These are phyloP conservation scores for Macrophomina pseudophaseolina DNA, from an alignment of 2,329 filamentous ascomycete genomes.

Conservation along the genomic window DNA sequence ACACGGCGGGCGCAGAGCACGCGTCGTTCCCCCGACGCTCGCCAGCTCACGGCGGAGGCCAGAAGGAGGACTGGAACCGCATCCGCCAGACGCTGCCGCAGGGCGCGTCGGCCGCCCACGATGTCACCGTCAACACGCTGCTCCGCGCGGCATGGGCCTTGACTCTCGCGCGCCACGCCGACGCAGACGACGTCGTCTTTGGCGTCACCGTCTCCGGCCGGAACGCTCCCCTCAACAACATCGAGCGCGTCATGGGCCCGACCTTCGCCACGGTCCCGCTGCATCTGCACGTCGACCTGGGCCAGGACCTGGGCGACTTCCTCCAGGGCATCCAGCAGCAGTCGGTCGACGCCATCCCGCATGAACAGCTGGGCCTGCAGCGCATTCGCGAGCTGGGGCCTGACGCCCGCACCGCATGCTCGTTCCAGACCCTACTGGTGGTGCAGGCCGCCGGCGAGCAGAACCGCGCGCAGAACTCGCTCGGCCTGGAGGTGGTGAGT, in stretches of 20 bases:
- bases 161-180: constrained; percentile 30
- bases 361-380: neutral
- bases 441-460: constrained; percentile 61
- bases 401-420: constrained; percentile 42
- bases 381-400: constrained; percentile 1
- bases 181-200: constrained; percentile 38
- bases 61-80: neutral
- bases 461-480: constrained; percentile 41
- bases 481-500: constrained; percentile 10
- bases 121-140: constrained; percentile 31
- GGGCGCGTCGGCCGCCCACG: neutral
- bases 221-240: constrained; percentile 39
- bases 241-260: constrained; percentile 44
- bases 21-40: neutral
- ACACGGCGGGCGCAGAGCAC: neutral
- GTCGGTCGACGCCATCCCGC: neutral
- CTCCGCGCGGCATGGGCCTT: constrained; percentile 37
- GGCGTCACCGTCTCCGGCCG: constrained; percentile 45
- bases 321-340: constrained; percentile 10
- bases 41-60: neutral
- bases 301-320: constrained; percentile 27
- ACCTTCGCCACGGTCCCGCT: constrained; percentile 46
- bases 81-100: neutral
- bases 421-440: constrained; percentile 58
- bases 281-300: constrained; percentile 29